These are phyloP conservation scores for Goffeauzyma gilvescens DNA, from an alignment of 768 basidiomycete species.

Conservation along the genomic window DNA sequence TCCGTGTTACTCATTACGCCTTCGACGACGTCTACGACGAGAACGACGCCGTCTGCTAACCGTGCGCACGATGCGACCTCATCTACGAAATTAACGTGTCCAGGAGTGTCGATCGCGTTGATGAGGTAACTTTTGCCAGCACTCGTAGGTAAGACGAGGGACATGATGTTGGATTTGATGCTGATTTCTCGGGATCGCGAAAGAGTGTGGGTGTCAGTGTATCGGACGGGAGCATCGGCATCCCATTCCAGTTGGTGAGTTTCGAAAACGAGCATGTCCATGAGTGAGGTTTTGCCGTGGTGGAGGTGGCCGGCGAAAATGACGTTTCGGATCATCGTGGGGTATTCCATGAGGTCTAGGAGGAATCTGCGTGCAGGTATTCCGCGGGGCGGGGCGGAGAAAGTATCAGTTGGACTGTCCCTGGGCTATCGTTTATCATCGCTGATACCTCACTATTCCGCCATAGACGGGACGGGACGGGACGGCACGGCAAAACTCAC, in stretches of 20 bases:
- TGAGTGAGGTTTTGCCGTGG: conserved; percentile 86
- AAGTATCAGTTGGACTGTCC: background rate
- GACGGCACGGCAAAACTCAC: conserved; percentile 44
- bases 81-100: conserved; percentile 97
- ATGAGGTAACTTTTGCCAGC: conserved; percentile 80
- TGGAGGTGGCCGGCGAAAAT: conserved; percentile 91
- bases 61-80: conserved; percentile 79
- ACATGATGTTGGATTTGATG: conserved; percentile 93
- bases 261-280: conserved; percentile 95
- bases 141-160: conserved; percentile 64
- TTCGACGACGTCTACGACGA: conserved; percentile 97
- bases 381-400: background rate
- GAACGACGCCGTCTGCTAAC: conserved; percentile 68
- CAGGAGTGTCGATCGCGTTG: conserved; percentile 90
- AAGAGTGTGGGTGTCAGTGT: conserved; percentile 85
- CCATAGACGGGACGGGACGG: background rate
- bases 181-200: conserved; percentile 78
- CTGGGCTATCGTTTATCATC: background rate
- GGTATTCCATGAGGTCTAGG: conserved; percentile 73
- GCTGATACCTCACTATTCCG: background rate
- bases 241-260: conserved; percentile 92
- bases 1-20: conserved; percentile 95
- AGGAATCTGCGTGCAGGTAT: conserved; percentile 81
- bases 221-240: conserved; percentile 71
- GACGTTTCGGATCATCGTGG: conserved; percentile 88